These are phyloP conservation scores for Comarum palustre DNA, from an alignment of 306 rosid species.

Conservation along the genomic window DNA sequence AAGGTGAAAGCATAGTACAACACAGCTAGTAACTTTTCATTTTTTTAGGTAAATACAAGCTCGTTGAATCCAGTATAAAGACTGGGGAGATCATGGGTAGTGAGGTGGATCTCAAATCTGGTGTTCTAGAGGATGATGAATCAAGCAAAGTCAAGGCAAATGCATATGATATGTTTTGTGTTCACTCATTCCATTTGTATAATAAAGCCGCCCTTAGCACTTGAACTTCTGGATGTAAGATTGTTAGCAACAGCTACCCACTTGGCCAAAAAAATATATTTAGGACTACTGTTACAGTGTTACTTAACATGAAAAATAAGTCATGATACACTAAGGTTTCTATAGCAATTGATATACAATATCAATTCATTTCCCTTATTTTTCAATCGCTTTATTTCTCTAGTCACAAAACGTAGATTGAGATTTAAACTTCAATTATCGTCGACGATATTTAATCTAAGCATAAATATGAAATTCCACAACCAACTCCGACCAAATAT, in stretches of 20 bases:
- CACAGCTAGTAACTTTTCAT: neutral
- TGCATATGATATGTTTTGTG: neutral
- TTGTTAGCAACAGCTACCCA: neutral
- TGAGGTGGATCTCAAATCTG: constrained; percentile 61
- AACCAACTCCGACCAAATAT: too few relatives aligned
- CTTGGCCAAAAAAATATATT: neutral
- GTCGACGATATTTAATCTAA: too few relatives aligned
- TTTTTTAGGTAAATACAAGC: constrained; percentile 1
- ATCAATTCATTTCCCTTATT: too few relatives aligned
- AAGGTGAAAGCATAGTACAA: neutral
- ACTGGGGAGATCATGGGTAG: neutral
- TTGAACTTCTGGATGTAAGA: neutral
- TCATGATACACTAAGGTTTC: too few relatives aligned
- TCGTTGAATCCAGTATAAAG: neutral
- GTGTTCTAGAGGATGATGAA: constrained; percentile 32
- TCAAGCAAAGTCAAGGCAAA: constrained; percentile 25
- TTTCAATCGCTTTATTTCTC: too few relatives aligned
- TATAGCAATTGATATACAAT: too few relatives aligned
- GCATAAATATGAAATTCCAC: too few relatives aligned
- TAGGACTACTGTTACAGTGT: too few relatives aligned
- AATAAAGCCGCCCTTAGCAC: constrained; percentile 17
- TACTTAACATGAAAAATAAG: too few relatives aligned
- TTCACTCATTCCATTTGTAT: neutral
- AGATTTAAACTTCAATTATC: too few relatives aligned
- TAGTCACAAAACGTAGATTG: too few relatives aligned